Evolutionary conservation across 2,329 filamentous ascomycete genomes (phyloP).

Genomic region (Leptosphaerulina australis): DNA sequence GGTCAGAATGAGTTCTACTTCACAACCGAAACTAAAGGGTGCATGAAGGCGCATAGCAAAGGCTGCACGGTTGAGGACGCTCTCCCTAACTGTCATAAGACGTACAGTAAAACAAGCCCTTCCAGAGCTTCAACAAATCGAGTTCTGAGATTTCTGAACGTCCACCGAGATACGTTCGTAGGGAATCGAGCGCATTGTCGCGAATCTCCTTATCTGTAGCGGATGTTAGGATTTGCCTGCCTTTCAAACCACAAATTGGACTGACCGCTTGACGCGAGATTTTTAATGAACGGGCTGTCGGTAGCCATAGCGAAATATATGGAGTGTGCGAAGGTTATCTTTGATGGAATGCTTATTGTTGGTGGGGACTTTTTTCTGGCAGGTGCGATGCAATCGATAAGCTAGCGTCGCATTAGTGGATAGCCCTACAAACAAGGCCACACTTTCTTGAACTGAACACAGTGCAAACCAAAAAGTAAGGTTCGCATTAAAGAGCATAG

Average conservation of each 20-base stretch:
- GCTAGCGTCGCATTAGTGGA: slow-evolving; percentile 8
- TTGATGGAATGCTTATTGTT: background rate
- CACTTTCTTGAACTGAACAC: too few relatives aligned
- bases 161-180: slow-evolving; percentile 76
- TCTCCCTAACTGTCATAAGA: background rate
- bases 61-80: background rate
- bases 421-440: background rate
- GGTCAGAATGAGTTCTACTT: slow-evolving; percentile 14
- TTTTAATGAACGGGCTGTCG: slow-evolving; percentile 74
- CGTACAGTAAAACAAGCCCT: slow-evolving; percentile 84
- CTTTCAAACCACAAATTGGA: slow-evolving; percentile 14
- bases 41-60: background rate
- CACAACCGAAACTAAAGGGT: background rate
- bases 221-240: slow-evolving; percentile 14
- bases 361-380: slow-evolving; percentile 19
- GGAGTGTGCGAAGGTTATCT: background rate
- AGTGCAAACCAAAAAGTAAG: too few relatives aligned
- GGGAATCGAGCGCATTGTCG: slow-evolving; percentile 75
- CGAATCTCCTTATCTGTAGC: slow-evolving; percentile 74
- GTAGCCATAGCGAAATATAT: slow-evolving; percentile 3
- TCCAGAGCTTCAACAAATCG: slow-evolving; percentile 89
- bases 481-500: too few relatives aligned
- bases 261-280: slow-evolving; percentile 82
- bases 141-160: slow-evolving; percentile 65
- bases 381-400: slow-evolving; percentile 13